phyloP scores from a whole-genome alignment of 1,284 basidiomycete genomes.

The Puccinia hordei region DNA sequence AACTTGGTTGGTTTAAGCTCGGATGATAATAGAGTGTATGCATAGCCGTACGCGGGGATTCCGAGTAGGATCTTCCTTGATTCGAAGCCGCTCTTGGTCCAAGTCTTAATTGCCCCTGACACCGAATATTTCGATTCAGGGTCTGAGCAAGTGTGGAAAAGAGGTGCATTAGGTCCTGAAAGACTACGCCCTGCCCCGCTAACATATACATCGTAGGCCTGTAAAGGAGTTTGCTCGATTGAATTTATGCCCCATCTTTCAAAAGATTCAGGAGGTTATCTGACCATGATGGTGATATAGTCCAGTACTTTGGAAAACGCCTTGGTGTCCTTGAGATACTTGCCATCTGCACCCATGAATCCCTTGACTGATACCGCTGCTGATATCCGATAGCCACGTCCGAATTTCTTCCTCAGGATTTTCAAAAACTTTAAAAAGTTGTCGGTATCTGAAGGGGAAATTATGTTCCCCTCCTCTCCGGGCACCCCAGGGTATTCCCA shows the following conservation, averaged over 20 bases:
- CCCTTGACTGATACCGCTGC: constrained; percentile 45
- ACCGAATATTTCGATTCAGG: constrained; percentile 27
- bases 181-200: constrained; percentile 11
- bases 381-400: constrained; percentile 24
- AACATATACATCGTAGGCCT: constrained; percentile 49
- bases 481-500: constrained; percentile 46
- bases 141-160: constrained; percentile 43
- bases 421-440: constrained; percentile 37
- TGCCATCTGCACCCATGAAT: constrained; percentile 40
- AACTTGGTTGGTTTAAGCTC: constrained; percentile 35
- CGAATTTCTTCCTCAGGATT: constrained; percentile 31
- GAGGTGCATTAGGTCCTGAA: constrained; percentile 46
- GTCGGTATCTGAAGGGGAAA: constrained; percentile 14
- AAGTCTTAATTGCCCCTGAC: constrained; percentile 6
- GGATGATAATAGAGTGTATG: constrained; percentile 31
- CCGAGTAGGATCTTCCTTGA: constrained; percentile 38
- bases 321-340: constrained; percentile 37
- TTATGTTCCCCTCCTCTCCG: constrained; percentile 30
- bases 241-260: background rate
- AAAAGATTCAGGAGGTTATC: background rate
- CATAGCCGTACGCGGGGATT: constrained; percentile 46
- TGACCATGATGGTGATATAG: constrained; percentile 49
- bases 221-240: background rate
- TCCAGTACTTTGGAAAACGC: constrained; percentile 37
- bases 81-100: constrained; percentile 34